Conservation (phyloP, 768 basidiomycete genomes). For the Leccinellum rugosiceps region DNA sequence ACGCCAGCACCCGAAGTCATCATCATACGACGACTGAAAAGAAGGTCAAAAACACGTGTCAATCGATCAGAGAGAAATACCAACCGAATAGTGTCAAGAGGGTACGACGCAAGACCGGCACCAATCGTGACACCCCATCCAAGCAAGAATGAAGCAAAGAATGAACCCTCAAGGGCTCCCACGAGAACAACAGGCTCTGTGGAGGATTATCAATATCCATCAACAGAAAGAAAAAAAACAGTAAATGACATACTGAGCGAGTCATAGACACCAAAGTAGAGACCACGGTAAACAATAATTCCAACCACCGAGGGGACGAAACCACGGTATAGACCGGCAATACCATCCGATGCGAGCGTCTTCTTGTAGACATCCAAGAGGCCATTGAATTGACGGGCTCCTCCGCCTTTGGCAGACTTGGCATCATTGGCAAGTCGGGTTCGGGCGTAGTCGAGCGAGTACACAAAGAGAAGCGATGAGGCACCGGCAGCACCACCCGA, state of each 20-base stretch:
- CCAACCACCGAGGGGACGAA: slow-evolving; percentile 99
- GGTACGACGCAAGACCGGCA: slow-evolving; percentile 98
- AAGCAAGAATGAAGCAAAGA: slow-evolving; percentile 94
- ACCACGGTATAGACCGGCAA: slow-evolving; percentile 99
- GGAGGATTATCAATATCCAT: slow-evolving; percentile 21
- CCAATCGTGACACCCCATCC: slow-evolving; percentile 99
- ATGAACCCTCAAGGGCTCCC: slow-evolving; percentile 91
- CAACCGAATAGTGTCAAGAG: slow-evolving; percentile 86
- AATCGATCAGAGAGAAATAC: background rate
- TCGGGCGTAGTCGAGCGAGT: slow-evolving; percentile 99
- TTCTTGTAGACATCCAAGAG: slow-evolving; percentile 96
- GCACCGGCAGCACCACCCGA: slow-evolving; percentile 99
- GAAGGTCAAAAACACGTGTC: slow-evolving; percentile 9
- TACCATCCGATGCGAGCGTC: slow-evolving; percentile 96
- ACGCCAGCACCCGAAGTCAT: slow-evolving; percentile 96
- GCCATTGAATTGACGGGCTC: slow-evolving; percentile 97
- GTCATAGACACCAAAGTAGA: slow-evolving; percentile 98
- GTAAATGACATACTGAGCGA: slow-evolving; percentile 80
- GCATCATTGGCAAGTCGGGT: slow-evolving; percentile 98
- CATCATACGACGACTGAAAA: slow-evolving; percentile 98
- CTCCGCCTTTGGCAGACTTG: slow-evolving; percentile 92
- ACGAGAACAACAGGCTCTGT: slow-evolving; percentile 96
- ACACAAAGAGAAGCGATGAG: slow-evolving; percentile 97
- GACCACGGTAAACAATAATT: slow-evolving; percentile 99
- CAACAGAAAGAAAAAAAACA: slow-evolving; percentile 13